A percentile compares a stretch with the other conserved stretches of the same genome.
phyloP scores from a whole-genome alignment of 1,284 basidiomycete genomes.

The Takashimella tepidaria region DNA sequence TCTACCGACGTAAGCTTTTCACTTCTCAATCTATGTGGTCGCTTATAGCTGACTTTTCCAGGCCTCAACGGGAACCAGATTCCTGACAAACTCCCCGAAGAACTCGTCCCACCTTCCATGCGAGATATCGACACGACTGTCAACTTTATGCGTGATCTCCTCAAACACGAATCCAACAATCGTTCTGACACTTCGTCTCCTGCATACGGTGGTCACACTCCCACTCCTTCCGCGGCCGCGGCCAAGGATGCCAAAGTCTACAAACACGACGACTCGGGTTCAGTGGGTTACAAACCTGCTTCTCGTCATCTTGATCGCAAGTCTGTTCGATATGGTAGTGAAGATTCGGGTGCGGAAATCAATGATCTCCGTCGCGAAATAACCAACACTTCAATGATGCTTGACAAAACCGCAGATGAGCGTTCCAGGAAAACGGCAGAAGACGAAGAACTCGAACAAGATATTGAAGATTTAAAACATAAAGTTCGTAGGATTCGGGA shows the following conservation, averaged over 20 bases:
- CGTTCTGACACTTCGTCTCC: constrained; percentile 52
- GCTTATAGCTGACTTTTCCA: constrained; percentile 39
- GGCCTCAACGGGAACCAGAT: constrained; percentile 88
- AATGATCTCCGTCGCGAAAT: constrained; percentile 83
- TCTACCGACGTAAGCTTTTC: constrained; percentile 77
- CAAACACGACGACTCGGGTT: constrained; percentile 65
- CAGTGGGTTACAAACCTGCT: constrained; percentile 69
- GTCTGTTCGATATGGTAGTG: constrained; percentile 68
- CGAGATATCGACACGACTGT: constrained; percentile 88
- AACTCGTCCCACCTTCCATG: constrained; percentile 88
- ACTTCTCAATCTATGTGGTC: not conserved
- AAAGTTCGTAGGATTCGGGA: constrained; percentile 84
- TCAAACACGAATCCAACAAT: constrained; percentile 75
- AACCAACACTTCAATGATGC: constrained; percentile 71
- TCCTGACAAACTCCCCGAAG: constrained; percentile 77
- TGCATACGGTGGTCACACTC: constrained; percentile 53
- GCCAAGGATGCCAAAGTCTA: constrained; percentile 89
- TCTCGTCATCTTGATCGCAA: constrained; percentile 83
- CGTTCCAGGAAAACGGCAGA: constrained; percentile 62
- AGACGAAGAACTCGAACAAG: constrained; percentile 82
- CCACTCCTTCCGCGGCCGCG: constrained; percentile 52
- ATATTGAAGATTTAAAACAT: constrained; percentile 82
- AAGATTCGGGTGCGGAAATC: constrained; percentile 68
- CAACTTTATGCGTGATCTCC: constrained; percentile 81
- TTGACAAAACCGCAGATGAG: constrained; percentile 66